Conservation (phyloP, 176 grass and related monocot species). For the Elymus sibiricus region DNA sequence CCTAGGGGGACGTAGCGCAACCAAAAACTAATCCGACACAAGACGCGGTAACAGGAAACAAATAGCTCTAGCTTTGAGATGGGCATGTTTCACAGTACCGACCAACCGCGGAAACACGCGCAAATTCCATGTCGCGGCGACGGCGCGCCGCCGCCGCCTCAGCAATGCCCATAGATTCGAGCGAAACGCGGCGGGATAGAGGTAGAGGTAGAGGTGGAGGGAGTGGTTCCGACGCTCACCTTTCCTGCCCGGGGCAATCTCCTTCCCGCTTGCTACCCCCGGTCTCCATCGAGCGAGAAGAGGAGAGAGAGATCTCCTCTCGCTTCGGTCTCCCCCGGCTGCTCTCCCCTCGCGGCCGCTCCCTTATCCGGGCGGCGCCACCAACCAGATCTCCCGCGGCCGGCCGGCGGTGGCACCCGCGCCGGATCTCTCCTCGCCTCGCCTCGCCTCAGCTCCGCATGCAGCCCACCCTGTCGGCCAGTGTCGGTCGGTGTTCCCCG, state of each 20-base stretch:
- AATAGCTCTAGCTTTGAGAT: not conserved
- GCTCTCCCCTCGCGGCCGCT: not conserved
- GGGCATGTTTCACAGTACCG: not conserved
- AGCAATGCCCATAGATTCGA: slow-evolving; percentile 21
- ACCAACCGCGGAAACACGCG: not conserved
- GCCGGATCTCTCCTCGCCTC: slow-evolving; percentile 31
- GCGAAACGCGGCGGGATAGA: not conserved
- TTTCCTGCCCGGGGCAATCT: slow-evolving; percentile 28
- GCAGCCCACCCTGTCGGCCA: not conserved
- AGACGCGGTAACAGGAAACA: not conserved
- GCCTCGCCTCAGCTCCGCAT: not conserved
- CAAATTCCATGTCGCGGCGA: not conserved
- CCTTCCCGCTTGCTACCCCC: slow-evolving; percentile 9
- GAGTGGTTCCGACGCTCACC: slow-evolving; percentile 5
- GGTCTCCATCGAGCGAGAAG: slow-evolving; percentile 30
- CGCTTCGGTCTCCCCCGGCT: not conserved
- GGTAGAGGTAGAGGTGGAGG: not conserved
- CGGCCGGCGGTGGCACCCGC: slow-evolving; percentile 26
- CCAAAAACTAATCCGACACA: not conserved
- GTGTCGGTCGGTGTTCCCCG: slow-evolving; percentile 29
- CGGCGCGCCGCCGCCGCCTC: not conserved
- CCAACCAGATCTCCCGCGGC: slow-evolving; percentile 38
- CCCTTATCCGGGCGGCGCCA: not conserved
- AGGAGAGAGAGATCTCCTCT: not conserved
- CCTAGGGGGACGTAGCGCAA: not conserved